Conservation (phyloP, 805 yeast genomes). For the Lipomyces spencermartinsiae region DNA sequence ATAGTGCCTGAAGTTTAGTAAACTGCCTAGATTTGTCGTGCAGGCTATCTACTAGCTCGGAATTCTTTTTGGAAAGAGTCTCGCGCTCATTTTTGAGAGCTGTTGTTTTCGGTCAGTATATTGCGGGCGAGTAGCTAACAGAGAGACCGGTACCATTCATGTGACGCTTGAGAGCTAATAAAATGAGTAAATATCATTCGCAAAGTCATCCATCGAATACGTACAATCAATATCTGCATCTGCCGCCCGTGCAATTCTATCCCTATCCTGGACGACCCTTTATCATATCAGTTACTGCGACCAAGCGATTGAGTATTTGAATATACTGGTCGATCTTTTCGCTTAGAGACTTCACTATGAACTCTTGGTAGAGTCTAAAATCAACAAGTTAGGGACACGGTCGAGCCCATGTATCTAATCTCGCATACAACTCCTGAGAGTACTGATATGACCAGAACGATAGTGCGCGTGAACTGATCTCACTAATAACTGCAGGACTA, state of each 20-base stretch:
- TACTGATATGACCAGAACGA: slow-evolving; percentile 32
- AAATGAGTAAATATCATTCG: not conserved
- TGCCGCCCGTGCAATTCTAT: slow-evolving; percentile 22
- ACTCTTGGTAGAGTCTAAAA: slow-evolving; percentile 25
- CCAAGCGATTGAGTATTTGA: not conserved
- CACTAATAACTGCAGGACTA: slow-evolving; percentile 28
- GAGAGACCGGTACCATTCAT: not conserved
- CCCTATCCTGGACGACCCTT: slow-evolving; percentile 16
- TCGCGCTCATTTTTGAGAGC: slow-evolving; percentile 20
- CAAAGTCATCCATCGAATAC: not conserved
- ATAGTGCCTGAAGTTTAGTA: slow-evolving; percentile 25
- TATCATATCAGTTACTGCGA: not conserved
- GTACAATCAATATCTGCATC: slow-evolving; percentile 27
- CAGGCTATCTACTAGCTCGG: slow-evolving; percentile 15
- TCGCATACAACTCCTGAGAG: slow-evolving; percentile 27
- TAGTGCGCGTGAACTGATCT: slow-evolving; percentile 22
- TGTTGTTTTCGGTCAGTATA: not conserved
- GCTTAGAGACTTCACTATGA: slow-evolving; percentile 11
- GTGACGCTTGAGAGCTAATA: slow-evolving; percentile 1
- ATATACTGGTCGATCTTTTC: slow-evolving; percentile 22
- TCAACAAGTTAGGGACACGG: not conserved
- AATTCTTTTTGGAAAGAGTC: slow-evolving; percentile 12
- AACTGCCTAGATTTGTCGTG: slow-evolving; percentile 23
- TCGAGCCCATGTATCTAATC: not conserved
- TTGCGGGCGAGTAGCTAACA: not conserved